Evolutionary conservation across 306 rosid genomes (phyloP).

Genomic region (Citrullus colocynthis): DNA sequence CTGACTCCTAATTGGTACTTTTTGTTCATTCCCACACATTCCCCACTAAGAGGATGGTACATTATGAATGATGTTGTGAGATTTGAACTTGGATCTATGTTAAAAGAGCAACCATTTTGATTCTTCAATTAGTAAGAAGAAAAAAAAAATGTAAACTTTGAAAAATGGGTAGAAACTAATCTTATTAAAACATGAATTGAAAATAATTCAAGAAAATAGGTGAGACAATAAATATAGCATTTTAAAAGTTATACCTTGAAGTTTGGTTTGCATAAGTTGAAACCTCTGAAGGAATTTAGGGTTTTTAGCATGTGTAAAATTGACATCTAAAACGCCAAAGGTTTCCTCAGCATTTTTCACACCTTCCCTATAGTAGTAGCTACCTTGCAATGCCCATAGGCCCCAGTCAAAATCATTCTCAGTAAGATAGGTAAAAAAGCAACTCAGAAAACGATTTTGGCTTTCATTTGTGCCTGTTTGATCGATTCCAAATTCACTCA

Average conservation of each 20-base stretch:
- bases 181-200: too few species aligned
- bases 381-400: slow-evolving; percentile 40
- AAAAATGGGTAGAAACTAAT: not conserved
- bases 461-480: slow-evolving; percentile 6
- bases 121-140: not conserved
- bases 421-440: slow-evolving; percentile 30
- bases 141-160: not conserved
- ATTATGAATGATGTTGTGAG: slow-evolving; percentile 12
- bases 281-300: slow-evolving; percentile 18
- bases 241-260: slow-evolving; percentile 17
- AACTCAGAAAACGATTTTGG: slow-evolving; percentile 15
- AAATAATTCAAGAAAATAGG: too few species aligned
- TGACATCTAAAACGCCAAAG: slow-evolving; percentile 13
- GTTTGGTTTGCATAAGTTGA: slow-evolving; percentile 18
- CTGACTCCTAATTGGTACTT: slow-evolving; percentile 11
- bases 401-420: slow-evolving; percentile 39
- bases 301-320: slow-evolving; percentile 16
- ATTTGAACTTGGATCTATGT: slow-evolving; percentile 23
- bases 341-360: not conserved
- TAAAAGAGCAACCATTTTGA: too few species aligned
- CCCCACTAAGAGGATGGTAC: slow-evolving; percentile 29
- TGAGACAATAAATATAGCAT: too few species aligned
- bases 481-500: slow-evolving; percentile 36
- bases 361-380: slow-evolving; percentile 22
- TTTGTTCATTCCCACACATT: slow-evolving; percentile 16